Percentiles rank a stretch among this genome's conserved stretches.
Conservation (phyloP, 441 rosid genomes). For the Populus hybrid region DNA sequence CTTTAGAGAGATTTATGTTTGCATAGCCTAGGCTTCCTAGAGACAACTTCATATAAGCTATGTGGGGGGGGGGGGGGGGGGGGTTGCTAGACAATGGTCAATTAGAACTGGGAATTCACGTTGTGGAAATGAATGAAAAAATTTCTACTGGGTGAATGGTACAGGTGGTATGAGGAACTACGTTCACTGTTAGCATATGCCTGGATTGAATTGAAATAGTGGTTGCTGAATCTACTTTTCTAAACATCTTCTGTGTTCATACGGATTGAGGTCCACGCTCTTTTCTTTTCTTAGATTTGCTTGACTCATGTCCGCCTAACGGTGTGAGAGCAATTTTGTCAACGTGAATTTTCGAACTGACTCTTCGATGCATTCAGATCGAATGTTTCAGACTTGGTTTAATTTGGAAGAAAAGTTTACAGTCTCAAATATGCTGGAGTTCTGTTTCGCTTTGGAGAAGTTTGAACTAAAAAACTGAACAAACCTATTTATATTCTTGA, state of each 20-base stretch:
- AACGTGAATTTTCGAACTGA: not conserved
- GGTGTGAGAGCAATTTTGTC: not conserved
- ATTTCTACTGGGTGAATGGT: not conserved
- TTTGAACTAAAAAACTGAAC: not conserved
- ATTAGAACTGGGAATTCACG: not conserved
- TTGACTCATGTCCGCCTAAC: not conserved
- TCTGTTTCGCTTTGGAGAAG: not conserved
- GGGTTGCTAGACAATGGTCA: not conserved
- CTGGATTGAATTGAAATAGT: not conserved
- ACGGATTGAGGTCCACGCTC: not conserved
- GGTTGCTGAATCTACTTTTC: not conserved
- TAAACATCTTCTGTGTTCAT: not conserved
- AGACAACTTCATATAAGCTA: not conserved
- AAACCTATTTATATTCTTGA: not conserved
- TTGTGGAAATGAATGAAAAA: not conserved
- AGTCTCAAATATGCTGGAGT: not conserved
- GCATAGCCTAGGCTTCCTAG: not conserved
- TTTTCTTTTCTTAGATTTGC: not conserved
- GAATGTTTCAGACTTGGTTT: not conserved
- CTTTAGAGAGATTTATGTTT: not conserved
- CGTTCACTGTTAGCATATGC: not conserved
- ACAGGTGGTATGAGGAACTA: not conserved
- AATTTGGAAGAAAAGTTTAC: not conserved
- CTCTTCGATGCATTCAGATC: not conserved
- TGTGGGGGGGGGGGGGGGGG: too few relatives aligned